Evolutionary conservation across 1,139 yeast species (phyloP), one percentile per base, ranked within the genome.

Genomic region (Saccharomyces pastorianus): DNA sequence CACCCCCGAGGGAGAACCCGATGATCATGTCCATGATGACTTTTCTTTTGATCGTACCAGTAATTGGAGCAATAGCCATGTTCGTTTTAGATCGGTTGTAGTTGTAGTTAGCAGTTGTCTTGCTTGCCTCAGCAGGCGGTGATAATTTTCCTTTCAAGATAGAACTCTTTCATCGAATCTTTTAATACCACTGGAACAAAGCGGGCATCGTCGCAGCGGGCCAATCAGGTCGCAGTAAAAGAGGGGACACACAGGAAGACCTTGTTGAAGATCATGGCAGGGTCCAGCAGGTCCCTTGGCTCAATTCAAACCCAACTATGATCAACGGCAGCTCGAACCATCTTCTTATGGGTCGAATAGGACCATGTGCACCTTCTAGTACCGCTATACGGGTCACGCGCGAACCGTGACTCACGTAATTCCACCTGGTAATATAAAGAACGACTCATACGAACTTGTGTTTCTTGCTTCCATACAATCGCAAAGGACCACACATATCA

Each of bases 11-110:
- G 58, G 75, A 64, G 61, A 74, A 67, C 60, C 95, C 96, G 64
- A 84, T 74, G 66, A 83, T 62, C 72, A 91, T 82, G 70, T 93
- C 97, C 64, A 87, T 80, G 71, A 86, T 79, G 73, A 88, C 83
- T 75, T 84, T 85, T 79, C 83, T 88, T 77, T 82, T 88, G 62
- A 91, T 80, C 63, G 87, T 77, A 64, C 97, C 97, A 56, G 85
- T 81, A 69, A 91, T 89, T 67, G 96, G 96, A 70, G 96, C 89
- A 70, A 90, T 81, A 69, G 95, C 88, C 51, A 67, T 59, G 63
- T 59, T 64, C 23, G 41, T 48, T 4, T 38, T 34, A 25, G 47
- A 20, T 48, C 47, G n/a, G 29, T 42, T 31, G 34, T 32, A 48
- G 48, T 25, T 50, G 46, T 48, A 20, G 13, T 3, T 29, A 11